Evolutionary conservation across 169 alveolate species (phyloP).

Genomic region (Cryptosporidium viatorum): DNA sequence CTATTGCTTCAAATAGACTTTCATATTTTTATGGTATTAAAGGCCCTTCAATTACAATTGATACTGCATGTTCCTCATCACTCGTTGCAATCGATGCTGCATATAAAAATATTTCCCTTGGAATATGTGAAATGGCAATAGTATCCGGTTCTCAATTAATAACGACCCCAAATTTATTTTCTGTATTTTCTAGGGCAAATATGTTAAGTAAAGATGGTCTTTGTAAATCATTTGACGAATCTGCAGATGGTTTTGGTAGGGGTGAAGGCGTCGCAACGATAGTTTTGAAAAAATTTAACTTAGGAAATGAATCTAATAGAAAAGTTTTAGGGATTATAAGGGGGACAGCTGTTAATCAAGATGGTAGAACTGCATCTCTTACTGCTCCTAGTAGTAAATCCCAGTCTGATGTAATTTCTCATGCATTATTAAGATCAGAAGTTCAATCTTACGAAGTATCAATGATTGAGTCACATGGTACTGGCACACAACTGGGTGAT

Average conservation of each 20-base stretch:
- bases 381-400: conserved; percentile 84
- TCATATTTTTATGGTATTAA: conserved; percentile 57
- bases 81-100: conserved; percentile 72
- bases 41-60: conserved; percentile 71
- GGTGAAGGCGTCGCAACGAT: conserved; percentile 82
- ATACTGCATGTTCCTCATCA: conserved; percentile 73
- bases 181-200: conserved; percentile 75
- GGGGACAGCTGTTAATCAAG: conserved; percentile 80
- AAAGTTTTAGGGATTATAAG: conserved; percentile 39
- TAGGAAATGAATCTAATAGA: conserved; percentile 5
- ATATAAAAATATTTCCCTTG: conserved; percentile 26
- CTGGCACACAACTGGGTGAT: conserved; percentile 69
- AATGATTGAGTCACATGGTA: conserved; percentile 73
- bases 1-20: conserved; percentile 56
- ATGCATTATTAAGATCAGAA: conserved; percentile 13
- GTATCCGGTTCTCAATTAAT: conserved; percentile 73
- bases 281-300: conserved; percentile 57
- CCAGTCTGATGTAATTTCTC: conserved; percentile 66
- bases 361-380: conserved; percentile 80
- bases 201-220: conserved; percentile 81
- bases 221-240: conserved; percentile 81
- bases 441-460: neutral
- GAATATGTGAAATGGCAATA: conserved; percentile 53
- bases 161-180: conserved; percentile 75
- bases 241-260: conserved; percentile 82